Evolutionary conservation across 352 stramenopile species (phyloP).

Genomic region (Pythium aristosporum): DNA sequence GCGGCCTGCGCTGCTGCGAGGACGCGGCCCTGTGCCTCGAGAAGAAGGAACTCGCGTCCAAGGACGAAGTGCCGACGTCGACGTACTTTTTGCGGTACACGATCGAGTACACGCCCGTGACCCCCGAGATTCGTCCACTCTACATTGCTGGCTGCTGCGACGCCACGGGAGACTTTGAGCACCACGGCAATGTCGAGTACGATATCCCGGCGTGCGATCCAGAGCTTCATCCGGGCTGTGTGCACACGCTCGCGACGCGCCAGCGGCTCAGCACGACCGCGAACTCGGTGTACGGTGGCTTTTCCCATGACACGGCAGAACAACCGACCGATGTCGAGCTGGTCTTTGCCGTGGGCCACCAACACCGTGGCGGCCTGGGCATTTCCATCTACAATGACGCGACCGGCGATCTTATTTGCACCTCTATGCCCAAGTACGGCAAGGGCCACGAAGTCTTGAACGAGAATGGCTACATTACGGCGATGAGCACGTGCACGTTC

Average conservation of each 20-base stretch:
- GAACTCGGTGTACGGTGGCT: constrained; percentile 26
- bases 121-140: constrained; percentile 53
- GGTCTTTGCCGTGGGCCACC: constrained; percentile 76
- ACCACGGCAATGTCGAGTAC: constrained; percentile 80
- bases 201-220: constrained; percentile 67
- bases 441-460: constrained; percentile 56
- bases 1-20: constrained; percentile 76
- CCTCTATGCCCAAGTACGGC: constrained; percentile 64
- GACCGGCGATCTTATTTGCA: constrained; percentile 65
- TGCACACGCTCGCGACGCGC: constrained; percentile 72
- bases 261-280: constrained; percentile 51
- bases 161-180: constrained; percentile 49
- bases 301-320: constrained; percentile 20
- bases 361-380: constrained; percentile 69
- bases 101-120: constrained; percentile 64
- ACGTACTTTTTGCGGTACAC: constrained; percentile 79
- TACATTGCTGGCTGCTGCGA: constrained; percentile 77
- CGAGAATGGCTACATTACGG: constrained; percentile 65
- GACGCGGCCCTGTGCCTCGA: constrained; percentile 71
- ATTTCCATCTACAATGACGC: constrained; percentile 75
- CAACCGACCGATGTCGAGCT: constrained; percentile 60
- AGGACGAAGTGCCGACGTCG: constrained; percentile 26
- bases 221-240: constrained; percentile 64
- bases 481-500: constrained; percentile 79
- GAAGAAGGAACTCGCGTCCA: constrained; percentile 38